Base-by-base conservation (phyloP, 2,329 filamentous ascomycete species). In the Nemania sp. region DNA sequence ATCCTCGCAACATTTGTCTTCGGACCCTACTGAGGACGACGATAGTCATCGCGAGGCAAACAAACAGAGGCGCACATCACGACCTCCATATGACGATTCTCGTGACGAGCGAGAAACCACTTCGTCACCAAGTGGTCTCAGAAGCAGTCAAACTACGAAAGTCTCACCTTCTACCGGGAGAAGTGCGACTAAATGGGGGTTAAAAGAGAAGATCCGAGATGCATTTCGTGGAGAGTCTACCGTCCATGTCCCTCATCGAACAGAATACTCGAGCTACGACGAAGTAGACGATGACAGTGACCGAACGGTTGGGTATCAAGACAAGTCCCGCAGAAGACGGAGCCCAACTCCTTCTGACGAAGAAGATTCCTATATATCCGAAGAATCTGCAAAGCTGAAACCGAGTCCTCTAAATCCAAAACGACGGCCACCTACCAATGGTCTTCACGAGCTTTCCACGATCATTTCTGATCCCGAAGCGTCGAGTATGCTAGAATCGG, bases 201-300 rank as follows among this genome's bases (percentile, higher is more conserved):
- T 88, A 55, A 80, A 86, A 20, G 86, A 87, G 42, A 80, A 81
- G 47, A 73, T 89, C 9, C 83, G 83, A 55, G 85, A 86, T 62
- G 86, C 85, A 3, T 88, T 89, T 67, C 81, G 81, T 40, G 86
- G 86, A 32, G 85, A 88, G 69, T 88, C 86, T 1, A 79, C 73
- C 2, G 77, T 77, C 10, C 77, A 81, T 59, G 75, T 76, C 18
- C 74, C 80, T 5, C 77, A 77, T 13, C 78, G 80, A 1, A 76
- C 77, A 60, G 76, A 78, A 25, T 84, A 84, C 60, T 78, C 81
- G 39, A 82, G 79, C 53, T 79, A 76, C 32, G 78, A 82, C 59
- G 76, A 81, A 69, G 64, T 71, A 17, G 70, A 74, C 53, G 65
- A 72, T 39, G 68, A 71, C 18, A 63, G 57, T 40, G 68, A 74